A percentile compares a stretch with the other conserved stretches of the same genome.
Conservation (phyloP, 2,329 filamentous ascomycete species). For the Emmonsia crescens region DNA sequence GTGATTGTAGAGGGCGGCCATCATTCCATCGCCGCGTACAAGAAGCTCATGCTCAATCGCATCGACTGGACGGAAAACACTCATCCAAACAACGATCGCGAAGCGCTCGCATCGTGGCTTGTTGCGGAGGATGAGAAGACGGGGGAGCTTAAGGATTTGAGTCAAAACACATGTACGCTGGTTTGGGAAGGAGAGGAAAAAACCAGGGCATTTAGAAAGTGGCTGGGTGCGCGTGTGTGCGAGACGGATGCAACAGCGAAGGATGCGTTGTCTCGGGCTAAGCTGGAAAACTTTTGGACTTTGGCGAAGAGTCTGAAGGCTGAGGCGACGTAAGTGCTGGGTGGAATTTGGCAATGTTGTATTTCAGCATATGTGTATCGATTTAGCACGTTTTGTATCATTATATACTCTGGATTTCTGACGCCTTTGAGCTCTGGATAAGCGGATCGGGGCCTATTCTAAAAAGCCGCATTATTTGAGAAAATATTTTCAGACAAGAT, state of each 20-base stretch:
- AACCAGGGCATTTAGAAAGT: constrained; percentile 68
- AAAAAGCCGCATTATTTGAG: background rate
- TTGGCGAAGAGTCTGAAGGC: constrained; percentile 60
- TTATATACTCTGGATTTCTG: background rate
- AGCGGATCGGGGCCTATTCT: background rate
- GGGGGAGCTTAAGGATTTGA: constrained; percentile 70
- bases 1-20: constrained; percentile 86
- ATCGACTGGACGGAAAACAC: constrained; percentile 92
- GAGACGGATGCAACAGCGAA: constrained; percentile 85
- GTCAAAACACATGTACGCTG: constrained; percentile 67
- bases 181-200: constrained; percentile 90
- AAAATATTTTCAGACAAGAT: background rate
- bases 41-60: constrained; percentile 85
- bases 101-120: constrained; percentile 60
- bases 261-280: constrained; percentile 64
- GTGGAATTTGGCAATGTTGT: background rate
- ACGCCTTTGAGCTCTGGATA: background rate
- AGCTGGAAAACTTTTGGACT: constrained; percentile 94
- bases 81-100: constrained; percentile 51
- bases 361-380: background rate
- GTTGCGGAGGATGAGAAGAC: constrained; percentile 61
- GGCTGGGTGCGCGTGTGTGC: constrained; percentile 72
- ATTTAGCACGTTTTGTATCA: background rate
- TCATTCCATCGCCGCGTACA: constrained; percentile 73
- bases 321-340: background rate